Evolutionary conservation across 2,329 filamentous ascomycete genomes (phyloP).

Genomic region (Rhytidhysteron rufulum): DNA sequence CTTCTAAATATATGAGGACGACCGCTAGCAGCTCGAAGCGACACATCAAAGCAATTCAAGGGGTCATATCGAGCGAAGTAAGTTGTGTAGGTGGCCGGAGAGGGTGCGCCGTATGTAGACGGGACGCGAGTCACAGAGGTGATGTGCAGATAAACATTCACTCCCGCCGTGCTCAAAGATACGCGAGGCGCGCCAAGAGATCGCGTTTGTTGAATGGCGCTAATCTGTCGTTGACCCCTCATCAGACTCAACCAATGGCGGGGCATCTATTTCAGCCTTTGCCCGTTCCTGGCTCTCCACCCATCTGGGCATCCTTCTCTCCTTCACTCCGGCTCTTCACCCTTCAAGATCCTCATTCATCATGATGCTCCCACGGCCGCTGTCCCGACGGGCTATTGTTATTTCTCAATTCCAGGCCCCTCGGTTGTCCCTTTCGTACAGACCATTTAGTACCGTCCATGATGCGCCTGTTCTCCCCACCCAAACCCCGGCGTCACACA

Average conservation of each 20-base stretch:
- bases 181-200: too few relatives aligned
- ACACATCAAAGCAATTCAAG: slow-evolving; percentile 24
- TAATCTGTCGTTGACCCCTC: neutral
- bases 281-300: too few relatives aligned
- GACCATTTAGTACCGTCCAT: slow-evolving; percentile 31
- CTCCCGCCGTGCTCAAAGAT: too few relatives aligned
- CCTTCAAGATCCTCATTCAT: neutral
- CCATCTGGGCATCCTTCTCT: too few relatives aligned
- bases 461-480: slow-evolving; percentile 22
- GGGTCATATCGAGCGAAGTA: too few relatives aligned
- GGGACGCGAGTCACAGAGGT: too few relatives aligned
- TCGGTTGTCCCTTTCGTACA: neutral
- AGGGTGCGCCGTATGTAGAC: too few relatives aligned
- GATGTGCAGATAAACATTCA: too few relatives aligned
- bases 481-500: slow-evolving; percentile 9
- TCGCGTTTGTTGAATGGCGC: too few relatives aligned
- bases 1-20: slow-evolving; percentile 25
- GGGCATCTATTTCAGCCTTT: neutral
- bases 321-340: neutral
- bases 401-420: neutral
- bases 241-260: neutral
- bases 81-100: too few relatives aligned
- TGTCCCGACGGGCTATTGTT: neutral
- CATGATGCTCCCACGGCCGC: neutral
- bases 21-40: slow-evolving; percentile 35